These are phyloP conservation scores for Neurospora sp. DNA, from an alignment of 495 filamentous ascomycete species.

Conservation along the genomic window DNA sequence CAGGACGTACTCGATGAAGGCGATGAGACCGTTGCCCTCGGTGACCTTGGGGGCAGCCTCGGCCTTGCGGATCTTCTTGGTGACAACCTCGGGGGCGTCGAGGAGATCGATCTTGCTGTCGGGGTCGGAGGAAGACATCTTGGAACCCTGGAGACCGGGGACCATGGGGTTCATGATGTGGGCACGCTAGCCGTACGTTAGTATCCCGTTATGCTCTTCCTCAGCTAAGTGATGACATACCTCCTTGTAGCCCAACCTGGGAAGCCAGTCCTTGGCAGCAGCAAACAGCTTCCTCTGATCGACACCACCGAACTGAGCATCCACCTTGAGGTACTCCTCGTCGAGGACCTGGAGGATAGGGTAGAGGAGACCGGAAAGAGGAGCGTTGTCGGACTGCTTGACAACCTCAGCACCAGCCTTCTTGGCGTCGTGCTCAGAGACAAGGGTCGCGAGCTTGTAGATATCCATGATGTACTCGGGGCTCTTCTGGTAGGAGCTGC, in stretches of 20 bases:
- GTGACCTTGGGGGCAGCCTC: conserved; percentile 61
- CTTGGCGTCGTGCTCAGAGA: conserved; percentile 59
- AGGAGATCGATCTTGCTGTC: conserved; percentile 89
- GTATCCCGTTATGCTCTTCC: not conserved
- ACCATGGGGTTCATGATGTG: conserved; percentile 92
- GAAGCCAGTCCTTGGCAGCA: conserved; percentile 65
- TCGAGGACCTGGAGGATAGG: conserved; percentile 84
- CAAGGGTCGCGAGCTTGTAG: conserved; percentile 46
- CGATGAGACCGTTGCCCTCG: conserved; percentile 77
- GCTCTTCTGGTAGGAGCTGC: conserved; percentile 70
- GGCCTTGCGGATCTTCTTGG: conserved; percentile 77
- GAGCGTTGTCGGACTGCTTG: conserved; percentile 71
- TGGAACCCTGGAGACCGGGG: conserved; percentile 69
- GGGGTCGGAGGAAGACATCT: conserved; percentile 56
- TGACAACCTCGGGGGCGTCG: conserved; percentile 58
- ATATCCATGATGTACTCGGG: conserved; percentile 66
- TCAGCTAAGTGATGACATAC: conserved; percentile 13
- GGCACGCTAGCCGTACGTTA: conserved; percentile 41
- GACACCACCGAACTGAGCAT: conserved; percentile 69
- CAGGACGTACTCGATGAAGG: conserved; percentile 75
- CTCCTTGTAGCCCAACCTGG: conserved; percentile 58
- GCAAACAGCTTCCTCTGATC: conserved; percentile 91
- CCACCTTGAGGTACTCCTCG: conserved; percentile 79
- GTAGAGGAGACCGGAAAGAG: conserved; percentile 74
- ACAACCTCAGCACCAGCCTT: conserved; percentile 89